Evolutionary conservation across 305 asterid species (phyloP).

Genomic region (Coffea humblotiana): DNA sequence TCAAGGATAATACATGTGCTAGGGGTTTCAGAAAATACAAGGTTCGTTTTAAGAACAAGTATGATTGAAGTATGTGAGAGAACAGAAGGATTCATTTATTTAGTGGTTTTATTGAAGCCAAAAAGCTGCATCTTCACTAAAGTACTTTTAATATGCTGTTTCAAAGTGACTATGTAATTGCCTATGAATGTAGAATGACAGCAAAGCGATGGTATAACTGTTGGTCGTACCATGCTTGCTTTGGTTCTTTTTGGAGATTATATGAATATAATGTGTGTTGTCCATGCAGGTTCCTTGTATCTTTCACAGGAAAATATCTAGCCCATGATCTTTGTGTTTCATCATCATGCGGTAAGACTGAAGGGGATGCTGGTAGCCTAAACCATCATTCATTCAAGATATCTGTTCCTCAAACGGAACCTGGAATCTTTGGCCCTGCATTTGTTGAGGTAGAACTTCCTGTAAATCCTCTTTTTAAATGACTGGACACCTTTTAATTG

Average conservation of each 20-base stretch:
- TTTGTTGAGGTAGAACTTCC: constrained; percentile 65
- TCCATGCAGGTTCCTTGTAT: constrained; percentile 70
- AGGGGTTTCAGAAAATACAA: background rate
- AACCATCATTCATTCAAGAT: constrained; percentile 75
- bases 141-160: background rate
- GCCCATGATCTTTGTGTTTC: constrained; percentile 49
- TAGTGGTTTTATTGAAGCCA: background rate
- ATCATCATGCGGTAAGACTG: constrained; percentile 42
- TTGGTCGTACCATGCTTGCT: background rate
- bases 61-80: background rate
- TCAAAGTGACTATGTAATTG: background rate
- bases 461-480: background rate
- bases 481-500: background rate
- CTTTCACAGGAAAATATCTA: constrained; percentile 75
- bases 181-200: background rate
- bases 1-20: background rate
- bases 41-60: background rate
- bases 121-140: background rate
- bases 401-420: constrained; percentile 59
- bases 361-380: constrained; percentile 35
- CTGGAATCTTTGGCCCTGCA: constrained; percentile 67
- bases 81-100: background rate
- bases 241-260: background rate
- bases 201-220: background rate
- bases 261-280: constrained; percentile 1